A percentile compares a stretch with the other conserved stretches of the same genome.
Evolutionary conservation across 2,329 filamentous ascomycete genomes (phyloP).

Genomic region (Claviceps sorghi): DNA sequence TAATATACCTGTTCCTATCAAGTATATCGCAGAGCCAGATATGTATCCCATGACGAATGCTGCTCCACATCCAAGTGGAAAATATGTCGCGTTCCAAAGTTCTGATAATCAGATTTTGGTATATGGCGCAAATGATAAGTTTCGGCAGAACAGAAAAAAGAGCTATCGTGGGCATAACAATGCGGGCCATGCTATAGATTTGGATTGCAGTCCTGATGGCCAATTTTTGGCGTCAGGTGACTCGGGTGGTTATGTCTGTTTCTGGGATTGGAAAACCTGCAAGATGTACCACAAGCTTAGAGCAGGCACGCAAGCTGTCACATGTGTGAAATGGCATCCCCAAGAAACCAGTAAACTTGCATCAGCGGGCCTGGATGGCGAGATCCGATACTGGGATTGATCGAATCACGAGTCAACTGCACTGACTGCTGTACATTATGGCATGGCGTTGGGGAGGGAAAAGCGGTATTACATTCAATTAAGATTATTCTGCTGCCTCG

Average conservation of each 20-base stretch:
- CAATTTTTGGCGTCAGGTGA: constrained; percentile 84
- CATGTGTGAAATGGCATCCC: constrained; percentile 91
- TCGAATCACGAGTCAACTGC: background rate
- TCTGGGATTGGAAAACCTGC: constrained; percentile 99
- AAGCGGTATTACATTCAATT: background rate
- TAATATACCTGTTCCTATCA: constrained; percentile 95
- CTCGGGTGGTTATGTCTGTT: constrained; percentile 76
- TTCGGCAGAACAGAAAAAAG: constrained; percentile 96
- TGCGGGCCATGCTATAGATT: constrained; percentile 80
- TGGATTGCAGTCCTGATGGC: constrained; percentile 78
- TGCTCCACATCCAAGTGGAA: constrained; percentile 71
- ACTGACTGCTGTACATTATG: background rate
- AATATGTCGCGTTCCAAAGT: constrained; percentile 87
- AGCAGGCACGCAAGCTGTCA: constrained; percentile 67
- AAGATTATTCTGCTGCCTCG: background rate
- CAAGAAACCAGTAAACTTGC: constrained; percentile 91
- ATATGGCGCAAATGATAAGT: constrained; percentile 87
- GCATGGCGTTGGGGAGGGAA: background rate
- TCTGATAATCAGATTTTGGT: constrained; percentile 95
- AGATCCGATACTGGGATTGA: constrained; percentile 89
- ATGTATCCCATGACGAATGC: constrained; percentile 94
- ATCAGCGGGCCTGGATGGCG: constrained; percentile 76
- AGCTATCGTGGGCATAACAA: constrained; percentile 92
- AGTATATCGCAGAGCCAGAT: constrained; percentile 92
- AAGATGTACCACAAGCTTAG: constrained; percentile 97